Conservation (phyloP, 2,329 filamentous ascomycete genomes). For the Monosporascus sp. region DNA sequence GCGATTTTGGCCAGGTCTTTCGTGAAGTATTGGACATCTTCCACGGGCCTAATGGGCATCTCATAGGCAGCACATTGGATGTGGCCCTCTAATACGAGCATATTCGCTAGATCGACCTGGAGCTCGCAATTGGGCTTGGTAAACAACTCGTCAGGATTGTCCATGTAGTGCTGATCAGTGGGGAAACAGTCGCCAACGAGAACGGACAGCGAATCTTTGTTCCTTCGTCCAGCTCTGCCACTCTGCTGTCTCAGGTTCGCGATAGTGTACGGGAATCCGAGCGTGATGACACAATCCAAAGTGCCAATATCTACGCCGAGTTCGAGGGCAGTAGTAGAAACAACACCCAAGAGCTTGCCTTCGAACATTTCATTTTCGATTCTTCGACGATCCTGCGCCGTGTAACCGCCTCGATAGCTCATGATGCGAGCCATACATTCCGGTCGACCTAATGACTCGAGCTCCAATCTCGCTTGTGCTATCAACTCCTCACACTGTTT, state of each 20-base stretch:
- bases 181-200: slow-evolving; percentile 85
- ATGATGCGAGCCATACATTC: slow-evolving; percentile 80
- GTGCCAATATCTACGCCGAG: slow-evolving; percentile 93
- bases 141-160: slow-evolving; percentile 90
- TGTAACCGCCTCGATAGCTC: slow-evolving; percentile 95
- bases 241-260: slow-evolving; percentile 93
- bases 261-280: slow-evolving; percentile 94
- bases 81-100: slow-evolving; percentile 88
- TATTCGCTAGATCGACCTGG: slow-evolving; percentile 86
- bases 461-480: slow-evolving; percentile 71
- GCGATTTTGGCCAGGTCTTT: slow-evolving; percentile 67
- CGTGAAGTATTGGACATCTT: slow-evolving; percentile 78
- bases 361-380: slow-evolving; percentile 98
- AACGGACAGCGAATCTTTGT: slow-evolving; percentile 88
- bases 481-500: slow-evolving; percentile 85
- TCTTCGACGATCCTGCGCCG: slow-evolving; percentile 77
- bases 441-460: slow-evolving; percentile 64
- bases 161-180: slow-evolving; percentile 95
- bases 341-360: slow-evolving; percentile 85
- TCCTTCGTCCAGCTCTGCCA: slow-evolving; percentile 83
- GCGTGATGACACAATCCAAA: slow-evolving; percentile 87
- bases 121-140: slow-evolving; percentile 85
- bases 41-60: slow-evolving; percentile 78
- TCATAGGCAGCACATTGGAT: slow-evolving; percentile 94
- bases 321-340: slow-evolving; percentile 90